A percentile compares a stretch with the other conserved stretches of the same genome.
phyloP scores from a whole-genome alignment of 352 stramenopile species.

The Phytophthora quininea region DNA sequence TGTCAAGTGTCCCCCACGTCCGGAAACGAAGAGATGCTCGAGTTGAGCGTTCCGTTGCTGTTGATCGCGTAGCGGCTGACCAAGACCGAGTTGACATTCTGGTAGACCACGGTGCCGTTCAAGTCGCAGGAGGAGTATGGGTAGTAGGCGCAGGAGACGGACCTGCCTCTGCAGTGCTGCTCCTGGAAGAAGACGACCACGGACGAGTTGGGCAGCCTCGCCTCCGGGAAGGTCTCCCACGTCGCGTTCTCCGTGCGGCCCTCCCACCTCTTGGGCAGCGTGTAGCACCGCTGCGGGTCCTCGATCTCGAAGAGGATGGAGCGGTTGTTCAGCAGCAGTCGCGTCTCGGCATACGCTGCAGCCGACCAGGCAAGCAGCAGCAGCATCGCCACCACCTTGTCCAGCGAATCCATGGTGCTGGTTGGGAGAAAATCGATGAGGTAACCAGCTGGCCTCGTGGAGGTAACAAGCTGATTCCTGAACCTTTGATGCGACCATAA shows the following conservation, averaged over 20 bases:
- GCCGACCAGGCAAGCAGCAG: not conserved
- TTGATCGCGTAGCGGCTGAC: not conserved
- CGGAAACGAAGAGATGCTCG: not conserved
- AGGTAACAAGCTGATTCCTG: no score
- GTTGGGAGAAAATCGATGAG: no score
- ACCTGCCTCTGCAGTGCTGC: not conserved
- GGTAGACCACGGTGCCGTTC: not conserved
- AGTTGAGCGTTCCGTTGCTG: not conserved
- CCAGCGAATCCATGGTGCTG: no score
- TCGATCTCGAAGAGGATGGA: not conserved
- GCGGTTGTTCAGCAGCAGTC: not conserved
- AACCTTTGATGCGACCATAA: no score
- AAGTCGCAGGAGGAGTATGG: not conserved
- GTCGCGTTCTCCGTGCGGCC: not conserved
- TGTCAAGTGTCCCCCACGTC: not conserved
- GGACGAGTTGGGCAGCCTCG: not conserved
- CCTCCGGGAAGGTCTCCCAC: not conserved
- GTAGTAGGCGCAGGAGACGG: not conserved
- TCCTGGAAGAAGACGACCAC: not conserved
- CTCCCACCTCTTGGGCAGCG: not conserved
- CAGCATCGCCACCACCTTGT: not conserved
- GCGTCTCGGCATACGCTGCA: not conserved
- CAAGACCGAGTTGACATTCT: not conserved
- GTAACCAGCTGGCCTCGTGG: no score
- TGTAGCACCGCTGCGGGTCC: not conserved